Evolutionary conservation across 1,139 yeast genomes (phyloP).

Genomic region (Casaregolazyma lundiana): DNA sequence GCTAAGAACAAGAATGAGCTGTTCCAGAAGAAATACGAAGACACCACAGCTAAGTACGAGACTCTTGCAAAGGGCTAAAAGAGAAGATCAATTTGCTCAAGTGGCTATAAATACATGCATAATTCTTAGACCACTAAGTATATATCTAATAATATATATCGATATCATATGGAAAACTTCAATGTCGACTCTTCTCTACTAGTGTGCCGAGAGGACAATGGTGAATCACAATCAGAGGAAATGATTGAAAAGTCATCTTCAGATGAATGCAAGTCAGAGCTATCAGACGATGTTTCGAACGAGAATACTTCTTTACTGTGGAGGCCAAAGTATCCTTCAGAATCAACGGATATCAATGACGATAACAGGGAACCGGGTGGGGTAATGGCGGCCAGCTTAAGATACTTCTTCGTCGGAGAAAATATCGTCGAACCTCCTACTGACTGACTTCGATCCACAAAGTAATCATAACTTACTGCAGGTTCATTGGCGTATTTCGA

Average conservation of each 20-base stretch:
- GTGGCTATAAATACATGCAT: slow-evolving; percentile 3
- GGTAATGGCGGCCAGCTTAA: slow-evolving; percentile 21
- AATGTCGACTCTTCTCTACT: background rate
- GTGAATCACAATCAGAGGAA: background rate
- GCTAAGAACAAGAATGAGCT: slow-evolving; percentile 44
- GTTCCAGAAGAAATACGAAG: slow-evolving; percentile 45
- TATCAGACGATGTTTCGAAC: slow-evolving; percentile 4
- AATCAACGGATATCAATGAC: slow-evolving; percentile 25
- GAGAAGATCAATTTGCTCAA: too few species aligned
- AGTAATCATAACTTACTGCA: slow-evolving; percentile 22
- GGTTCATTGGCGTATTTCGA: slow-evolving; percentile 28
- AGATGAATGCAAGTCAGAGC: slow-evolving; percentile 9
- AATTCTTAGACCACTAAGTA: background rate
- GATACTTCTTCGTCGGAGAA: slow-evolving; percentile 30
- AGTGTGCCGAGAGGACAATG: background rate
- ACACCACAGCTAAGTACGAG: slow-evolving; percentile 63
- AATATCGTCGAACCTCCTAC: slow-evolving; percentile 28
- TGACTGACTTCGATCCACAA: slow-evolving; percentile 22
- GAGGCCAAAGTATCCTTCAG: slow-evolving; percentile 29
- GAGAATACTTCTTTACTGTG: slow-evolving; percentile 17
- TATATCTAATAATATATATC: background rate
- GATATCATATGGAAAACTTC: background rate
- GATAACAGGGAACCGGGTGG: slow-evolving; percentile 9
- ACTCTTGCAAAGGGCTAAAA: slow-evolving; percentile 33
- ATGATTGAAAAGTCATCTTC: slow-evolving; percentile 6